These are phyloP conservation scores for Xylaria sp. DNA, from an alignment of 495 filamentous ascomycete genomes.

Conservation along the genomic window DNA sequence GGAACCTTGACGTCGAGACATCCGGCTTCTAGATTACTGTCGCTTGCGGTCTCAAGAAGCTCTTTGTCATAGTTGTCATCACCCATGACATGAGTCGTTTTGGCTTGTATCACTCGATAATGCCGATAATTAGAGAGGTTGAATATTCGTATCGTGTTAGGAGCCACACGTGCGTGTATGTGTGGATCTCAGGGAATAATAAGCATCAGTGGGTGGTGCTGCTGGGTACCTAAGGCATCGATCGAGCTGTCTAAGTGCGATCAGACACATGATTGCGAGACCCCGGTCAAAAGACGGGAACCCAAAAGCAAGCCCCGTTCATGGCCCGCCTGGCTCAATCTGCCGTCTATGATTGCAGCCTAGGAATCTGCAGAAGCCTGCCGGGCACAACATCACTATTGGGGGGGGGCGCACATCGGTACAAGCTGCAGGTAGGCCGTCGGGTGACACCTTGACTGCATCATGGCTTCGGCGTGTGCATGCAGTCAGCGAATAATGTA, in stretches of 20 bases:
- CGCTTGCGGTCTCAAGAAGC: constrained; percentile 49
- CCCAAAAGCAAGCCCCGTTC: constrained; percentile 9
- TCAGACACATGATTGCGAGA: constrained; percentile 6
- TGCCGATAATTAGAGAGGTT: constrained; percentile 15
- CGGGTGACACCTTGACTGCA: constrained; percentile 18
- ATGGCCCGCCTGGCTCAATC: constrained; percentile 4
- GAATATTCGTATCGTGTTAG: neutral
- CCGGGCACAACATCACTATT: constrained; percentile 12
- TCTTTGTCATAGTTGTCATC: constrained; percentile 53
- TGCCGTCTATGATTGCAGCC: constrained; percentile 29
- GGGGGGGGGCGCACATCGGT: neutral
- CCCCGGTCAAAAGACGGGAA: neutral
- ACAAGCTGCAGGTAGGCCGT: constrained; percentile 11
- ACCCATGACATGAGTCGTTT: constrained; percentile 39
- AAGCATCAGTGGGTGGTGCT: neutral
- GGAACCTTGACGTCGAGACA: constrained; percentile 49
- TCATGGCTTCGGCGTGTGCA: constrained; percentile 21
- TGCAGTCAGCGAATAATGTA: constrained; percentile 25
- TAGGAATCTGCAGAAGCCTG: constrained; percentile 30
- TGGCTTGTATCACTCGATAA: constrained; percentile 25
- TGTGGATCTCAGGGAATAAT: neutral
- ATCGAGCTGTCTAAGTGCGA: neutral
- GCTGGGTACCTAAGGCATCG: neutral
- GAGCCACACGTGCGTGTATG: neutral
- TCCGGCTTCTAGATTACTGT: constrained; percentile 50